These are phyloP conservation scores for Cornus suecica DNA, from an alignment of 148 eudicot species.

Conservation along the genomic window DNA sequence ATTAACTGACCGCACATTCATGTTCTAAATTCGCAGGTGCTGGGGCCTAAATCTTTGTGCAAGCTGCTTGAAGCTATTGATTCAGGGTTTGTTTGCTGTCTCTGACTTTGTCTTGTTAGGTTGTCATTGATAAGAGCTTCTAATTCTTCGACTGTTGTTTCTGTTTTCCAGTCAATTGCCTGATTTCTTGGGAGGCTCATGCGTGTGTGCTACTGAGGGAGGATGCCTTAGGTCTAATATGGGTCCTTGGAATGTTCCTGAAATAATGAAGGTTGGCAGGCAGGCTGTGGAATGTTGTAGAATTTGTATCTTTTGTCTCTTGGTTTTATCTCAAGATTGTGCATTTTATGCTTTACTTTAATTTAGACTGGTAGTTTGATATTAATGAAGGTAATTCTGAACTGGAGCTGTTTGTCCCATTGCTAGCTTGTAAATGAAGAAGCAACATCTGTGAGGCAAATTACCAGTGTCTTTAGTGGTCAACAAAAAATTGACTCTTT, in stretches of 20 bases:
- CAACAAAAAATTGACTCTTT: constrained; percentile 38
- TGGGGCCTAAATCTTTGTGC: constrained; percentile 56
- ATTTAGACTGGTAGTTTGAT: neutral
- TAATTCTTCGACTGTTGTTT: constrained; percentile 12
- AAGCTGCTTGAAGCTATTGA: constrained; percentile 57
- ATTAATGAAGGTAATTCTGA: constrained; percentile 6
- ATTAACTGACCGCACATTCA: constrained; percentile 2
- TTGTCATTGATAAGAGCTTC: neutral
- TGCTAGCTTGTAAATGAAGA: constrained; percentile 59
- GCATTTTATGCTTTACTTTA: neutral
- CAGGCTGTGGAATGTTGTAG: neutral
- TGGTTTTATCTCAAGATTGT: neutral
- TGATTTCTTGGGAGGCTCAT: constrained; percentile 71
- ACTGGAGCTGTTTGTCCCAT: constrained; percentile 3
- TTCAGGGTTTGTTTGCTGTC: constrained; percentile 43
- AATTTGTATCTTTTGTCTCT: neutral
- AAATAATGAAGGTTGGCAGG: constrained; percentile 54
- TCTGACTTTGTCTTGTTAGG: neutral
- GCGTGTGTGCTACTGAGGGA: constrained; percentile 59
- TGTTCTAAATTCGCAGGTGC: constrained; percentile 40
- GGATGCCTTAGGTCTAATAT: constrained; percentile 66
- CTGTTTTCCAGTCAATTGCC: constrained; percentile 63
- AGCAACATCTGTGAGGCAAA: constrained; percentile 46
- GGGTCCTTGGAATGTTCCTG: constrained; percentile 81
- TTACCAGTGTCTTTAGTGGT: constrained; percentile 39